Base-by-base conservation (phyloP, 2,329 filamentous ascomycete species). In the Aspergillus neotritici region DNA sequence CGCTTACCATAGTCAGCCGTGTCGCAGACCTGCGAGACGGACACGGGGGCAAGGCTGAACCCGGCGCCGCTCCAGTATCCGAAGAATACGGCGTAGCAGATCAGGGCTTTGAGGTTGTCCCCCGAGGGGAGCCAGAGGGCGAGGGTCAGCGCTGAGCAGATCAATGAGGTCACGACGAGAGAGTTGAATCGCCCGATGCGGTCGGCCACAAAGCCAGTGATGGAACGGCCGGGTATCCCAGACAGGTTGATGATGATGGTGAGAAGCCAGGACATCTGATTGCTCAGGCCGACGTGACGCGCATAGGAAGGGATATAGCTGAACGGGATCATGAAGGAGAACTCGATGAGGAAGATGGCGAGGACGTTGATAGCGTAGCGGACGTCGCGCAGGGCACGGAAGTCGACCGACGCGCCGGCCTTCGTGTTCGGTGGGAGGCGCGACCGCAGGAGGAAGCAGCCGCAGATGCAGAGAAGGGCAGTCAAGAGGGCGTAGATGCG, bases 31-130 rank as follows among this genome's bases (percentile, higher is more conserved):
- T 63, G 59, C 4, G 51, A 49, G 6, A 64, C 49, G 40, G 58
- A 62, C 4, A 61, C 57, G 8, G 61, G 61, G 2, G 56, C 50
- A 10, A 63, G 41, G 21, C 54, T 57, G 15, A 62, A 54, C 5
- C 50, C 51, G 8, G 58, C 42, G 5, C 60, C 58, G 12, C 49
- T 54, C 47, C 42, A 53, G 17, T 51, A 50, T 6, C 51, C 51
- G 21, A 49, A 63, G 0, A 64, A 44, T 1, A 55, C 47, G 0
- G 55, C 51, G 25, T 50, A 63, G 9, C 41, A 48, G 7, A 64
- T 49, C 7, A 62, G 51, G 5, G 49, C 43, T 1, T 53, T 53
- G 7, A 41, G 40, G 21, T 49, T 52, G 5, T 36, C 40, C 1
- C 41, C 37, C 0, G 50, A 40, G 0, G 44, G 39, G 2, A 57